A percentile compares a stretch with the other conserved stretches of the same genome.
Evolutionary conservation across 805 yeast species (phyloP).

Genomic region (Zygosaccharomyces pseudorouxii): DNA sequence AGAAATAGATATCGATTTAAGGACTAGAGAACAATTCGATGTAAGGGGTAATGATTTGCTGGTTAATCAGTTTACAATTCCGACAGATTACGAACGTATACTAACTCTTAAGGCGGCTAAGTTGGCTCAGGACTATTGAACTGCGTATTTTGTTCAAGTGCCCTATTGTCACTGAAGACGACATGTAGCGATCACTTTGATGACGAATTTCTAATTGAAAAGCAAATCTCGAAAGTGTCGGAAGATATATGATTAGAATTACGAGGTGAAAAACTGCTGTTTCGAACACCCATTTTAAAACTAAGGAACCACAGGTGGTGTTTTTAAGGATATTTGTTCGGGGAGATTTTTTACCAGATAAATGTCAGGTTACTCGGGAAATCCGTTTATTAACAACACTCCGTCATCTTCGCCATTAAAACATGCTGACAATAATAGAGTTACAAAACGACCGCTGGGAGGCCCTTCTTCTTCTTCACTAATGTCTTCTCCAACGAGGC

Average conservation of each 20-base stretch:
- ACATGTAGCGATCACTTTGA: neutral
- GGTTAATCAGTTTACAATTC: constrained; percentile 55
- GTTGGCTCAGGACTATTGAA: neutral
- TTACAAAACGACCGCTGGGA: constrained; percentile 21
- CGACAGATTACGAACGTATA: constrained; percentile 39
- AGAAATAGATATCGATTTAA: constrained; percentile 57
- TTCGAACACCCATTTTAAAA: neutral
- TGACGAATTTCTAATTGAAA: neutral
- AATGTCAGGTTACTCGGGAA: constrained; percentile 19
- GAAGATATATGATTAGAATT: neutral
- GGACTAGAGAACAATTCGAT: constrained; percentile 57
- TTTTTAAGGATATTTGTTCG: neutral
- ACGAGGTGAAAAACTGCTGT: neutral
- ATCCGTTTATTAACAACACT: constrained; percentile 34
- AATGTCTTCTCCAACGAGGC: constrained; percentile 30
- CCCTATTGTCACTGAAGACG: constrained; percentile 1
- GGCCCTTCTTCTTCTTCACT: constrained; percentile 23
- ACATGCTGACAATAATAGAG: constrained; percentile 16
- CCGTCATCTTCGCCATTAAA: constrained; percentile 34
- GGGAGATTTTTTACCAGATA: neutral
- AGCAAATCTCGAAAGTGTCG: neutral
- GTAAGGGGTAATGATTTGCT: constrained; percentile 64
- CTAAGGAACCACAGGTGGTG: neutral
- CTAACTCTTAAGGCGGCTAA: constrained; percentile 19
- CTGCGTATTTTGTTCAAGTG: neutral